Percentiles rank a stretch among this genome's conserved stretches.
phyloP scores from a whole-genome alignment of 2,329 filamentous ascomycete species.

The Lachnellula suecica region DNA sequence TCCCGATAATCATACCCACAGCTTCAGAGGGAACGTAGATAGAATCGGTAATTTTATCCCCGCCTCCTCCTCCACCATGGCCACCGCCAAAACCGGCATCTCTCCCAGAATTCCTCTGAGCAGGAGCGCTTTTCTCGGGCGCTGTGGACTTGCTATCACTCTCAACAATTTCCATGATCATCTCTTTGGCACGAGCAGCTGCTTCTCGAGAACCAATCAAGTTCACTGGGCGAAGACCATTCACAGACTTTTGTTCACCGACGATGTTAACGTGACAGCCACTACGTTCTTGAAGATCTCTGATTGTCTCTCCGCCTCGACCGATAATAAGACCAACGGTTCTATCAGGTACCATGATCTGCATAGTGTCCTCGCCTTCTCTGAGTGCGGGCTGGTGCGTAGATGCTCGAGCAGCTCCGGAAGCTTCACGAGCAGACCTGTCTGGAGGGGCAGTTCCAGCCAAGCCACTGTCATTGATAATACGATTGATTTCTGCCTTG shows the following conservation, averaged over 20 bases:
- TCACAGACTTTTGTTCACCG: slow-evolving; percentile 88
- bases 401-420: slow-evolving; percentile 24
- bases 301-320: slow-evolving; percentile 89
- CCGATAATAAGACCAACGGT: slow-evolving; percentile 93
- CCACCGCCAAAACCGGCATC: slow-evolving; percentile 42
- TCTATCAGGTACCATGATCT: slow-evolving; percentile 93
- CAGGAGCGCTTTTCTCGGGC: slow-evolving; percentile 32
- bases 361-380: slow-evolving; percentile 81
- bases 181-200: slow-evolving; percentile 75
- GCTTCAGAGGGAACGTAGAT: slow-evolving; percentile 87
- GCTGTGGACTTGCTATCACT: slow-evolving; percentile 67
- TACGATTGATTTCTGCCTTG: slow-evolving; percentile 79
- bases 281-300: slow-evolving; percentile 85
- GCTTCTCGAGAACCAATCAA: slow-evolving; percentile 78
- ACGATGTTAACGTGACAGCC: slow-evolving; percentile 97
- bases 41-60: slow-evolving; percentile 76
- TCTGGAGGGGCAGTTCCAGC: slow-evolving; percentile 46
- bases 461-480: slow-evolving; percentile 83
- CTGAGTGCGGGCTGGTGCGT: slow-evolving; percentile 53
- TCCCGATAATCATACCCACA: slow-evolving; percentile 95
- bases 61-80: slow-evolving; percentile 40
- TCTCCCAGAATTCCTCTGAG: slow-evolving; percentile 45
- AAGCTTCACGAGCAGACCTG: slow-evolving; percentile 35
- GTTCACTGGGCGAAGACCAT: slow-evolving; percentile 86
- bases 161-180: slow-evolving; percentile 92